These are phyloP conservation scores for Serendipita sp. DNA, from an alignment of 768 basidiomycete genomes.

Conservation along the genomic window DNA sequence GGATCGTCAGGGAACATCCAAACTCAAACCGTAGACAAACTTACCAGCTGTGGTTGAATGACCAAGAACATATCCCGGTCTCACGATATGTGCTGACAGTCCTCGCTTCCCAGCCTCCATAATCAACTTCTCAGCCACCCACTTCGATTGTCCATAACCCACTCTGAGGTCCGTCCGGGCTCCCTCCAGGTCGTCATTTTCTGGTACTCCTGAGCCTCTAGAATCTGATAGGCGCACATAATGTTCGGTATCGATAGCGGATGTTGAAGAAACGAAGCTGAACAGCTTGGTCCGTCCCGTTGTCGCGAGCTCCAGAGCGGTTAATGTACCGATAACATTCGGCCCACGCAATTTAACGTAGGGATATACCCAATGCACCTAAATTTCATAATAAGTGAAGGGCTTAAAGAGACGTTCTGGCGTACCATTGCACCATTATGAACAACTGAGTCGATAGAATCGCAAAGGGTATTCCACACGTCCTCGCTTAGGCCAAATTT, in stretches of 20 bases:
- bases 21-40: conserved; percentile 15
- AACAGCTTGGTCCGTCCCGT: conserved; percentile 57
- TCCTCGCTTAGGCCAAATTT: conserved; percentile 51
- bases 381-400: neutral
- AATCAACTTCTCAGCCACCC: conserved; percentile 92
- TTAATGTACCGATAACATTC: conserved; percentile 85
- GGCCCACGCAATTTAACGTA: conserved; percentile 83
- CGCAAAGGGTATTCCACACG: conserved; percentile 49
- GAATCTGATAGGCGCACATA: conserved; percentile 79
- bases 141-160: conserved; percentile 95
- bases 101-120: conserved; percentile 84
- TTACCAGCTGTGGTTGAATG: conserved; percentile 74
- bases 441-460: conserved; percentile 64
- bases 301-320: conserved; percentile 63
- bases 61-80: conserved; percentile 93
- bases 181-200: conserved; percentile 77
- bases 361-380: conserved; percentile 99
- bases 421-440: conserved; percentile 95
- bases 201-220: conserved; percentile 45
- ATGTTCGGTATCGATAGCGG: conserved; percentile 80
- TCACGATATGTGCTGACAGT: conserved; percentile 66
- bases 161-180: conserved; percentile 59
- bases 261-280: conserved; percentile 89
- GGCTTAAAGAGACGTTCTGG: conserved; percentile 8
- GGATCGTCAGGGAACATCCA: conserved; percentile 7